phyloP scores from a whole-genome alignment of 2,329 filamentous ascomycete species.

The Nothophaeocryptopus gaeumannii region DNA sequence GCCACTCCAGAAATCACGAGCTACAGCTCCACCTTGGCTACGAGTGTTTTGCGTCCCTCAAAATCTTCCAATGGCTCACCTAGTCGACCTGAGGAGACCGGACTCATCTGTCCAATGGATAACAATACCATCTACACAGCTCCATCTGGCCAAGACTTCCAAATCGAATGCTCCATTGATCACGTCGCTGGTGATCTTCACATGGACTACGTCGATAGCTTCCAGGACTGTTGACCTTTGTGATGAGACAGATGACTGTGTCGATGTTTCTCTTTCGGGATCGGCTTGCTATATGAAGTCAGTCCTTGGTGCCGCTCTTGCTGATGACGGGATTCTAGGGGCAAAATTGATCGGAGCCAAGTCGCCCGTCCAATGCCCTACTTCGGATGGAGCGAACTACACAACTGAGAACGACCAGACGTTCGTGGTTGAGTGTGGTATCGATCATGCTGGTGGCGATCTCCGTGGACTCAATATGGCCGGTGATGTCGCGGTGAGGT shows the following conservation, averaged over 20 bases:
- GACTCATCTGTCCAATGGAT: slow-evolving; percentile 22
- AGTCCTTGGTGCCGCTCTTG: background rate
- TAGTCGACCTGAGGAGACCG: background rate
- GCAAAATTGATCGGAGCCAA: background rate
- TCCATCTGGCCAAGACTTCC: slow-evolving; percentile 23
- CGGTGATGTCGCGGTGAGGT: slow-evolving; percentile 9
- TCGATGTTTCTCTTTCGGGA: slow-evolving; percentile 28
- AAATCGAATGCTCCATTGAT: slow-evolving; percentile 32
- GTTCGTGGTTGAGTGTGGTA: slow-evolving; percentile 29
- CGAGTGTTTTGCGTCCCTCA: no score
- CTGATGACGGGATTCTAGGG: background rate
- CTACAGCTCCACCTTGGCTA: no score
- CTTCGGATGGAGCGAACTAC: slow-evolving; percentile 22
- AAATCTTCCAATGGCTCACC: no score
- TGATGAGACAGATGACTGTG: slow-evolving; percentile 21
- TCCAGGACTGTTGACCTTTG: slow-evolving; percentile 28
- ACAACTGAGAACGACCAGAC: slow-evolving; percentile 16
- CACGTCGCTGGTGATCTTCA: slow-evolving; percentile 30
- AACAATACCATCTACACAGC: slow-evolving; percentile 25
- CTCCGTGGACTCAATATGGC: background rate
- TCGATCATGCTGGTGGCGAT: slow-evolving; percentile 28
- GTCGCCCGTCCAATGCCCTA: slow-evolving; percentile 19
- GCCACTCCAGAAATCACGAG: no score
- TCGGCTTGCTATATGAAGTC: slow-evolving; percentile 12
- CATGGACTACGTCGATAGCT: slow-evolving; percentile 14